Conservation (phyloP, 768 basidiomycete genomes). For the Tylopilus intermedius region DNA sequence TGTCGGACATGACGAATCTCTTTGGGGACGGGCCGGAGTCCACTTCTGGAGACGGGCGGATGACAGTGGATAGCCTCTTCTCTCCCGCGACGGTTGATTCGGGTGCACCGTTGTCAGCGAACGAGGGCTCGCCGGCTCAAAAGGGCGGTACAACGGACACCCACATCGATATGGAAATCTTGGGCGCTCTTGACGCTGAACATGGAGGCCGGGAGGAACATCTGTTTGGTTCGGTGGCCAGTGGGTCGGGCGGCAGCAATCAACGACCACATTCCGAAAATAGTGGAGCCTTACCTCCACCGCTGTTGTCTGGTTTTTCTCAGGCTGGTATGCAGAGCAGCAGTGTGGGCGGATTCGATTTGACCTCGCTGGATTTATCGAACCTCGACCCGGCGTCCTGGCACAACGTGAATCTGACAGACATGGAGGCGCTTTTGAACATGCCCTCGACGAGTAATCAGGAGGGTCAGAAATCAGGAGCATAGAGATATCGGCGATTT, state of each 20-base stretch:
- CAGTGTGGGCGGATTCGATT: slow-evolving; percentile 39
- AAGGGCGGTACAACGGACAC: slow-evolving; percentile 17
- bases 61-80: slow-evolving; percentile 46
- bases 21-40: slow-evolving; percentile 48
- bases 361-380: slow-evolving; percentile 44
- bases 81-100: slow-evolving; percentile 38
- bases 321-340: slow-evolving; percentile 19
- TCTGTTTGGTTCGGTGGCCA: slow-evolving; percentile 26
- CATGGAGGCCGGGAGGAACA: slow-evolving; percentile 14
- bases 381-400: slow-evolving; percentile 37
- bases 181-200: slow-evolving; percentile 30
- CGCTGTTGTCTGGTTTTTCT: slow-evolving; percentile 39
- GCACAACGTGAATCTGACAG: slow-evolving; percentile 43
- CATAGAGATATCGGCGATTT: slow-evolving; percentile 8
- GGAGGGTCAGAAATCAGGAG: slow-evolving; percentile 22
- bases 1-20: slow-evolving; percentile 43
- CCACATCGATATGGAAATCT: slow-evolving; percentile 33
- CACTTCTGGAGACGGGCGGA: slow-evolving; percentile 31
- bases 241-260: slow-evolving; percentile 17
- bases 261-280: slow-evolving; percentile 14
- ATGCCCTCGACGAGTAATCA: slow-evolving; percentile 32
- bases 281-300: slow-evolving; percentile 33
- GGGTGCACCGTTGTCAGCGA: slow-evolving; percentile 13
- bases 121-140: slow-evolving; percentile 12
- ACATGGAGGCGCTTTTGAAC: slow-evolving; percentile 52